These are phyloP conservation scores for Phragmites australis DNA, from an alignment of 176 grass and related monocot species.

Conservation along the genomic window DNA sequence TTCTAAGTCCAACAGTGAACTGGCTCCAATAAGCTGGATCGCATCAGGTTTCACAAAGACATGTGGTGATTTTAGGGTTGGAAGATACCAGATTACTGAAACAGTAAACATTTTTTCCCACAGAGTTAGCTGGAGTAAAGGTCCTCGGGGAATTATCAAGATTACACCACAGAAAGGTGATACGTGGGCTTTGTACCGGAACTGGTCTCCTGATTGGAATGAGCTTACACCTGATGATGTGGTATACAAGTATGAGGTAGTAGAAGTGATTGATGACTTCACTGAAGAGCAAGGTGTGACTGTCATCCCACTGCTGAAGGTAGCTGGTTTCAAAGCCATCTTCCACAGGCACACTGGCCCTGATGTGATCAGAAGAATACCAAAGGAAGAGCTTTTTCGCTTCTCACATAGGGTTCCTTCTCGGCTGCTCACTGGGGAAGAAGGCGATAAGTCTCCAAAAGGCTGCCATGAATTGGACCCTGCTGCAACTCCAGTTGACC, in stretches of 20 bases:
- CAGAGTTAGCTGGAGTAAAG: slow-evolving; percentile 59
- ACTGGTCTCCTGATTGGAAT: slow-evolving; percentile 70
- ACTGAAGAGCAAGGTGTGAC: slow-evolving; percentile 47
- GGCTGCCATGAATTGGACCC: slow-evolving; percentile 77
- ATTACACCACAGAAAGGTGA: slow-evolving; percentile 70
- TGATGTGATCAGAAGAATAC: slow-evolving; percentile 48
- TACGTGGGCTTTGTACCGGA: slow-evolving; percentile 64
- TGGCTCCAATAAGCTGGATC: slow-evolving; percentile 66
- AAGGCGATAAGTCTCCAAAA: slow-evolving; percentile 62
- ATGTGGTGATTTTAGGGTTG: slow-evolving; percentile 72
- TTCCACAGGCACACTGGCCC: slow-evolving; percentile 48
- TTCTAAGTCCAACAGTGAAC: slow-evolving; percentile 73
- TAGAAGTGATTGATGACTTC: slow-evolving; percentile 59
- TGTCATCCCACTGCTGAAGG: slow-evolving; percentile 61
- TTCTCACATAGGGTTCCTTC: slow-evolving; percentile 79
- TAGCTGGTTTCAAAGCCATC: slow-evolving; percentile 69
- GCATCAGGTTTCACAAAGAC: slow-evolving; percentile 64
- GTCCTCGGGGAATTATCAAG: slow-evolving; percentile 59
- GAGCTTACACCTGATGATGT: slow-evolving; percentile 62
- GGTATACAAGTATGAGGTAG: slow-evolving; percentile 65
- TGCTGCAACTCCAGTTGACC: slow-evolving; percentile 60
- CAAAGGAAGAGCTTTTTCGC: slow-evolving; percentile 73
- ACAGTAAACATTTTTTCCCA: slow-evolving; percentile 80
- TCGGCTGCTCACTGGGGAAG: slow-evolving; percentile 65
- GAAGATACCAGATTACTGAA: slow-evolving; percentile 62